Conservation (phyloP, 2,329 filamentous ascomycete species). For the Penicillium palitans region DNA sequence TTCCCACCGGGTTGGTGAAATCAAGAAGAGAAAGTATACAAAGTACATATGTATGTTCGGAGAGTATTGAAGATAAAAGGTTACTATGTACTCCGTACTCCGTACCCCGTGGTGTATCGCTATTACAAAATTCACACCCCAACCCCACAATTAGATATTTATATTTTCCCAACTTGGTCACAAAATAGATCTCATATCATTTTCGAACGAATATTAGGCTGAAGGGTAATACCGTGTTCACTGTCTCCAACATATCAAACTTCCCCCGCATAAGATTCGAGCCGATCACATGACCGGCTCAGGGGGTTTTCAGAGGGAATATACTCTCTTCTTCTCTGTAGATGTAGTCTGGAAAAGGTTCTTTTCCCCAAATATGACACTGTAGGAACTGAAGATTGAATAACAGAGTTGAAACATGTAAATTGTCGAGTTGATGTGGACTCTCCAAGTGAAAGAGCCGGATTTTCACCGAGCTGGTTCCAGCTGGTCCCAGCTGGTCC, state of each 20-base stretch:
- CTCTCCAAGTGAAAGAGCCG: no score
- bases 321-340: neutral
- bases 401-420: neutral
- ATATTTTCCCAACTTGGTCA: neutral
- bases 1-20: neutral
- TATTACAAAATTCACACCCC: neutral
- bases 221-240: neutral
- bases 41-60: neutral
- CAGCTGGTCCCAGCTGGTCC: no score
- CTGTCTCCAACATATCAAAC: neutral
- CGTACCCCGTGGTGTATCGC: neutral
- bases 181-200: neutral
- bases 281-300: slow-evolving; percentile 18
- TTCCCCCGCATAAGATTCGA: neutral
- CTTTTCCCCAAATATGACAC: neutral
- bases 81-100: neutral
- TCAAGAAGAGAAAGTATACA: neutral
- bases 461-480: no score
- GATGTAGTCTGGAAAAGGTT: no score
- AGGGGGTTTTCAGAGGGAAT: neutral
- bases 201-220: neutral
- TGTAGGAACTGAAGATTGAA: neutral
- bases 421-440: neutral
- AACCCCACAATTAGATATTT: neutral
- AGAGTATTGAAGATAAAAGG: neutral